Base-by-base conservation (phyloP, 352 stramenopile genomes). In the Phytopythium boreale region DNA sequence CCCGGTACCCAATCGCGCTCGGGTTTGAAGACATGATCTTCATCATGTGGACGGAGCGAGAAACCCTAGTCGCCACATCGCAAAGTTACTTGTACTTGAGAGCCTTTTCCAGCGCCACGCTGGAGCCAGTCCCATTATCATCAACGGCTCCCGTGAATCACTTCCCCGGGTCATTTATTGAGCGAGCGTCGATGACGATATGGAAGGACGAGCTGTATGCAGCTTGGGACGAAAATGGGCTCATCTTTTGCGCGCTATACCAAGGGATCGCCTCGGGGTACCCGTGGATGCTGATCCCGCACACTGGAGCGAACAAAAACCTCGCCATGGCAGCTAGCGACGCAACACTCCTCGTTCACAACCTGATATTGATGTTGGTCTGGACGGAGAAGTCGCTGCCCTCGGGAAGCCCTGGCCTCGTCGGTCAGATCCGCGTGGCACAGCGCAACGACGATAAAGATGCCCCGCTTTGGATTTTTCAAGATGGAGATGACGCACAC, bases 1-100 rank as follows among this genome's bases (percentile, higher is more conserved):
- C 85, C 6, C 62, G 75, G 10, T 68, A 77, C 26, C 82, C 82
- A 0, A 46, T 68, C 0, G 68, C 78, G 0, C 2, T 87, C 6
- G 71, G 82, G 44, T 82, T 77, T 17, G 26, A 81, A 0, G 52
- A 52, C 22, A 74, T 79, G 11, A 73, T 89, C 15, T 87, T 86
- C 44, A 56, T 93, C 1, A 78, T 90, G 50, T 93, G 84, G 84
- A 90, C 71, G 0, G 84, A 93, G 58, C 74, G 73, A 57, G 72
- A 84, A 37, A 62, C 64, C 0, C 66, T 81, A n/a, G 52, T 74
- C 2, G 57, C 46, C 29, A 61, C 46, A 3, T 79, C 76, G 0
- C 74, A 66, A 24, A 93, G 80, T 29, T 79, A 69, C 20, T 67
- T 93, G 36, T 87, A 92, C 24, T 52, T 90, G 31, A 56, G 67